A percentile compares a stretch with the other conserved stretches of the same genome.
Conservation (phyloP, 371 early-diverging fungal genomes). For the Lichtheimia corymbifera region DNA sequence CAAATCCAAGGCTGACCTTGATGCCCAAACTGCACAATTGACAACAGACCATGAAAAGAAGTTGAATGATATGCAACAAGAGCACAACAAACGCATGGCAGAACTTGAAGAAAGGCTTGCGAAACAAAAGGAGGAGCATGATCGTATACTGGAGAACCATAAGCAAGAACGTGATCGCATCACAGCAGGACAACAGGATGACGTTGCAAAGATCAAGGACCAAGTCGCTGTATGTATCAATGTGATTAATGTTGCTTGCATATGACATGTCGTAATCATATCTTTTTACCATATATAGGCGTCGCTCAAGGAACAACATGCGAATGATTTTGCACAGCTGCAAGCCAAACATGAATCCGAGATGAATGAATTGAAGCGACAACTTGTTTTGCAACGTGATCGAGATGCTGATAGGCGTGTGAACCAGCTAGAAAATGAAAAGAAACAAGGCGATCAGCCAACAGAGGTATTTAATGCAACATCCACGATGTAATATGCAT, state of each 20-base stretch:
- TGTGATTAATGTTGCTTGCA: constrained; percentile 14
- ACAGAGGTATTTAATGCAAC: background rate
- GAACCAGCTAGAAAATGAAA: background rate
- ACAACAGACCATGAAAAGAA: constrained; percentile 23
- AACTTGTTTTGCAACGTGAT: constrained; percentile 11
- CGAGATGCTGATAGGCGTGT: constrained; percentile 6
- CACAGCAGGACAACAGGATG: constrained; percentile 22
- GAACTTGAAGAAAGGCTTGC: constrained; percentile 27
- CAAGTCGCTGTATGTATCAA: constrained; percentile 31
- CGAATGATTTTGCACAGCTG: constrained; percentile 16
- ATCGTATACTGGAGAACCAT: constrained; percentile 20
- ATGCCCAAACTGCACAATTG: no score
- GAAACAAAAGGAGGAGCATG: constrained; percentile 17
- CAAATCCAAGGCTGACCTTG: background rate
- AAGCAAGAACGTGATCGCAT: constrained; percentile 3
- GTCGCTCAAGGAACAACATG: constrained; percentile 24
- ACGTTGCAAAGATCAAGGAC: constrained; percentile 27
- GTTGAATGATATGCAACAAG: constrained; percentile 32
- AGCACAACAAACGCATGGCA: constrained; percentile 26
- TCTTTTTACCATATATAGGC: constrained; percentile 8
- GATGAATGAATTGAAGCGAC: constrained; percentile 22
- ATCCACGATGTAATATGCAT: no score
- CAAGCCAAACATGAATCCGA: constrained; percentile 17
- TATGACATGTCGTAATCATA: background rate
- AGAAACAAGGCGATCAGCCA: background rate